phyloP scores from a whole-genome alignment of 345 rosid species.

The Euphorbia tirucalli region DNA sequence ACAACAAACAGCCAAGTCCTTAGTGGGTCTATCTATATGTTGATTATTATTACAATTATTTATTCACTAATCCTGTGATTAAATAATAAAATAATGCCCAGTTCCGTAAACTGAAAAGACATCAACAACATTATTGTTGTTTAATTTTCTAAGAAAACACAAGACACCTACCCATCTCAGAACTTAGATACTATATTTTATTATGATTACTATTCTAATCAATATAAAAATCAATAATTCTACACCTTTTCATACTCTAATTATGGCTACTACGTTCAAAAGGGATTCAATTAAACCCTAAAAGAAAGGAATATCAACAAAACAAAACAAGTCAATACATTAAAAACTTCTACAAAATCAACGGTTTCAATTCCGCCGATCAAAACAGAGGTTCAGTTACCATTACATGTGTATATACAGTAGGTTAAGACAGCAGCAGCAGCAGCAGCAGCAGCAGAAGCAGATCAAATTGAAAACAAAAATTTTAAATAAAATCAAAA shows the following conservation, averaged over 20 bases:
- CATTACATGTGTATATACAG: slow-evolving; percentile 4
- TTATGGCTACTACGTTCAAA: background rate
- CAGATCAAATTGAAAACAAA: background rate
- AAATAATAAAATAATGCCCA: too few species aligned
- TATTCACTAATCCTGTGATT: background rate
- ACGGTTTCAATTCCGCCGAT: background rate
- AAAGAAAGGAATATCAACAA: too few species aligned
- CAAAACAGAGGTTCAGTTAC: background rate
- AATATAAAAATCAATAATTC: too few species aligned
- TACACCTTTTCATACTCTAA: too few species aligned
- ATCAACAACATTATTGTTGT: too few species aligned
- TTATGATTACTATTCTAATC: too few species aligned
- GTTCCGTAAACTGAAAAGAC: too few species aligned
- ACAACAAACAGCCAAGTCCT: too few species aligned
- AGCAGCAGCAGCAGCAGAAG: background rate
- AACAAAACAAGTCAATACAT: background rate
- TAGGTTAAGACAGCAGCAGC: background rate
- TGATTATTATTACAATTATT: background rate
- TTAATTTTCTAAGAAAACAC: too few species aligned
- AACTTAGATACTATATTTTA: background rate
- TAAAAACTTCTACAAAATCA: background rate
- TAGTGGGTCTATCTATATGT: background rate
- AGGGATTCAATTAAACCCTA: background rate
- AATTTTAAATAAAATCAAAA: background rate
- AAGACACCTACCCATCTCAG: too few species aligned